Conservation (phyloP, 2,329 filamentous ascomycete genomes). For the Fusarium sp. region DNA sequence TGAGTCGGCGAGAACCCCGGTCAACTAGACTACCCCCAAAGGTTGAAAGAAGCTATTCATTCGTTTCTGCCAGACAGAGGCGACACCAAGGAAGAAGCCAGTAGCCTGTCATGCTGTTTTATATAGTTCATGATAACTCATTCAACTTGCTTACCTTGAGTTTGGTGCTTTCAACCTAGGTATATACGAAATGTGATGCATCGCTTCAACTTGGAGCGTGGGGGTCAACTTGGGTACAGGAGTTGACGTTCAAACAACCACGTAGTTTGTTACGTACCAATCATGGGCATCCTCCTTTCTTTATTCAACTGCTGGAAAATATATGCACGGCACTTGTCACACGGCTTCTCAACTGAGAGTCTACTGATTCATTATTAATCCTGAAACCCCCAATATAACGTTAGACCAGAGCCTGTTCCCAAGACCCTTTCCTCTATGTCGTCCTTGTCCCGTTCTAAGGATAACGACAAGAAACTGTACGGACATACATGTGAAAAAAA, state of each 20-base stretch:
- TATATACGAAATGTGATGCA: neutral
- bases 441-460: slow-evolving; percentile 26
- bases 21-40: slow-evolving; percentile 31
- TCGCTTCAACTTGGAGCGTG: neutral
- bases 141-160: neutral
- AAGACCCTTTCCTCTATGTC: slow-evolving; percentile 21
- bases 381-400: slow-evolving; percentile 32
- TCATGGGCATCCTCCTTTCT: neutral
- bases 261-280: neutral
- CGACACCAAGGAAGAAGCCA: neutral
- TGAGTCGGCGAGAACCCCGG: slow-evolving; percentile 43
- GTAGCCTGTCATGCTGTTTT: neutral
- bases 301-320: slow-evolving; percentile 3
- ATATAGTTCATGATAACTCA: neutral
- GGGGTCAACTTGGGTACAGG: slow-evolving; percentile 2
- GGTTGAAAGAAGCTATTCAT: neutral
- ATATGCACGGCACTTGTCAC: neutral
- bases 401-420: slow-evolving; percentile 9
- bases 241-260: neutral
- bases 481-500: slow-evolving; percentile 38
- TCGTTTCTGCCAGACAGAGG: too few relatives aligned
- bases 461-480: slow-evolving; percentile 38
- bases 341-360: slow-evolving; percentile 8
- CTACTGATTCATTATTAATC: slow-evolving; percentile 37
- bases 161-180: neutral